Evolutionary conservation across 495 filamentous ascomycete species (phyloP).

Genomic region (Friedmanniomyces endolithicus): DNA sequence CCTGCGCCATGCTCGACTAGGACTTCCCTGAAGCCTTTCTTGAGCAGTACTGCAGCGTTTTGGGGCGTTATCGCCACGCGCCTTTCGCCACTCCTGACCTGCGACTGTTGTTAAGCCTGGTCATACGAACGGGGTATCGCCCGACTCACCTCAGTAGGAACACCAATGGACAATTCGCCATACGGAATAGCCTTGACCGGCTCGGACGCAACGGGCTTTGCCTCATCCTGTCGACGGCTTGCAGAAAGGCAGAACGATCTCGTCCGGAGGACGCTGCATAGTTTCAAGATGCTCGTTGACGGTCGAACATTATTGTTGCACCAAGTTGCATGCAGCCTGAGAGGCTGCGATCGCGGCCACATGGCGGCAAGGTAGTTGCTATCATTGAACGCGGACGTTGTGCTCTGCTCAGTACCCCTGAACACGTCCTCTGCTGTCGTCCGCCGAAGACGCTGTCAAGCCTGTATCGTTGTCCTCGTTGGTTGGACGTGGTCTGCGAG

Average conservation of each 20-base stretch:
- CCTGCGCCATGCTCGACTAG: constrained; percentile 65
- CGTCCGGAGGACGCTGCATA: not conserved
- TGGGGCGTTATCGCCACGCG: constrained; percentile 70
- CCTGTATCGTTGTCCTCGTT: not conserved
- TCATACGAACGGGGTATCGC: not conserved
- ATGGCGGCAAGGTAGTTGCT: constrained; percentile 13
- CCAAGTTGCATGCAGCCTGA: constrained; percentile 15
- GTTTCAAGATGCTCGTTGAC: not conserved
- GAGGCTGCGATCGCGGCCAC: constrained; percentile 18
- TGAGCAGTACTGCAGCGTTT: constrained; percentile 61
- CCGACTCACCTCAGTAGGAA: constrained; percentile 45
- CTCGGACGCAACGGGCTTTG: not conserved
- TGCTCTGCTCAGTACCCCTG: not conserved
- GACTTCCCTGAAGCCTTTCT: constrained; percentile 65
- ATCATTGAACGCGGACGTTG: constrained; percentile 10
- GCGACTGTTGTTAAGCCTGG: constrained; percentile 22
- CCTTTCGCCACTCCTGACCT: constrained; percentile 43
- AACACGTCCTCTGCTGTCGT: not conserved
- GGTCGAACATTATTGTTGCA: not conserved
- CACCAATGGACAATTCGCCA: constrained; percentile 52
- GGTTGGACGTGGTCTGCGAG: too few species aligned
- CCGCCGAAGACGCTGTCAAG: not conserved
- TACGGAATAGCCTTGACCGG: constrained; percentile 45
- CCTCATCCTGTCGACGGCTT: constrained; percentile 4
- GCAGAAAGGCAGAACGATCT: constrained; percentile 8